Base-by-base conservation (phyloP, 345 rosid species). In the Lagerstroemia speciosa region DNA sequence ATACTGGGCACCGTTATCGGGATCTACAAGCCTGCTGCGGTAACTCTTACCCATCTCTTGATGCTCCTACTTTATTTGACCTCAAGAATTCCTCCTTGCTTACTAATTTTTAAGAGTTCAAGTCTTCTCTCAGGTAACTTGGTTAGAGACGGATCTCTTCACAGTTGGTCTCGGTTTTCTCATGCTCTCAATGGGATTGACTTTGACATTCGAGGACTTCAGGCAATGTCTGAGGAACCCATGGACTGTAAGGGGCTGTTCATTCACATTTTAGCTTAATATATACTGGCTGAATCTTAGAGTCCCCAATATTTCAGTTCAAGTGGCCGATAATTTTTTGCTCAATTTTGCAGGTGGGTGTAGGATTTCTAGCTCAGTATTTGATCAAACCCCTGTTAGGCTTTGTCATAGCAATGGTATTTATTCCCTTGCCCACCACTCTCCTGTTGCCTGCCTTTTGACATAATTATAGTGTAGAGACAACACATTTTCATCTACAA, bases 131-230 rank as follows among this genome's bases (percentile, higher is more conserved):
- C 78, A 91, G 98, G 97, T 93, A 68, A 89, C 97, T 46, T 93
- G 98, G 97, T 78, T 93, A 69, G 85, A 91, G 79, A 93, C 93
- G 20, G 96, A 93, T 70, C 90, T 89, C 38, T 93, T 91, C 82
- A 93, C 98, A 40, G 55, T 86, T 52, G 90, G 91, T 72, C 80
- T 93, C 57, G 98, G 97, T 53, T 91, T 94, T 75, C 99, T 94
- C 65, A 91, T 91, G 99, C 96, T 91, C 67, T 94, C 97, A 66
- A 94, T 94, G 99, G 99, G 96, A 67, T 81, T 94, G 78, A 94
- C 96, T 32, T 78, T 91, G 83, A 91, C 87, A 2, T 94, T 94
- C 74, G 95, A 91, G 64, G 95, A 94, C 78, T 94, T 94, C 78
- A 84, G 88, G 78, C 75, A 90, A 60, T 91, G 99, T 75, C 81